phyloP scores from a whole-genome alignment of 2,329 filamentous ascomycete species.

The Arthrobotrys entomopaga region DNA sequence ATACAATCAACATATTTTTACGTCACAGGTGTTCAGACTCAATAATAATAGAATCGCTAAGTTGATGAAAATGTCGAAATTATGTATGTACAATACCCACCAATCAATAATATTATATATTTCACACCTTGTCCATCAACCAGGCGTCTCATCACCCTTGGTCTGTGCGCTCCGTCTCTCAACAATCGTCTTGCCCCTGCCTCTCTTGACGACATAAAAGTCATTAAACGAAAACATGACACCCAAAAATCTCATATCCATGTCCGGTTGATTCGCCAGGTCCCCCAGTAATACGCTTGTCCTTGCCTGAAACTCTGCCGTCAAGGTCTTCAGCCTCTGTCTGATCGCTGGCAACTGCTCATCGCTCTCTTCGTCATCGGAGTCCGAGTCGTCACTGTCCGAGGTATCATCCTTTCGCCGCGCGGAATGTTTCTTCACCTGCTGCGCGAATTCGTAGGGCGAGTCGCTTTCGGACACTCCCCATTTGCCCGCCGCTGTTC shows the following conservation, averaged over 20 bases:
- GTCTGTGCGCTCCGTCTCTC: slow-evolving; percentile 52
- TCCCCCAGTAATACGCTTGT: slow-evolving; percentile 88
- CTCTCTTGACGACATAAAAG: slow-evolving; percentile 77
- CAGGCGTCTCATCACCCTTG: slow-evolving; percentile 34
- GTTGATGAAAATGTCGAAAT: not conserved
- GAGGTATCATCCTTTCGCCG: slow-evolving; percentile 14
- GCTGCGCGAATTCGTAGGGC: slow-evolving; percentile 57
- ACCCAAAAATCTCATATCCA: slow-evolving; percentile 93
- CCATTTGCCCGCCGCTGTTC: slow-evolving; percentile 73
- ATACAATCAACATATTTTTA: slow-evolving; percentile 18
- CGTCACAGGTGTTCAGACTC: not conserved
- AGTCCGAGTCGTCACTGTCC: slow-evolving; percentile 35
- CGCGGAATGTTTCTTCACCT: slow-evolving; percentile 58
- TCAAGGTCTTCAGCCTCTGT: slow-evolving; percentile 76
- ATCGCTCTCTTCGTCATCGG: slow-evolving; percentile 65
- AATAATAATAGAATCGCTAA: slow-evolving; percentile 4
- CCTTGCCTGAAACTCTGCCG: slow-evolving; percentile 78
- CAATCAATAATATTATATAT: not conserved
- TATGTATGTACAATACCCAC: not conserved
- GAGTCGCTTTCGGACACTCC: slow-evolving; percentile 70
- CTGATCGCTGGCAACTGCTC: slow-evolving; percentile 79
- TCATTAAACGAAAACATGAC: slow-evolving; percentile 99
- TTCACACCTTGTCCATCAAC: not conserved
- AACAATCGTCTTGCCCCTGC: slow-evolving; percentile 60
- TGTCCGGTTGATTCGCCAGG: slow-evolving; percentile 86